Conservation (phyloP, 352 stramenopile genomes). For the Pythium chondricola region DNA sequence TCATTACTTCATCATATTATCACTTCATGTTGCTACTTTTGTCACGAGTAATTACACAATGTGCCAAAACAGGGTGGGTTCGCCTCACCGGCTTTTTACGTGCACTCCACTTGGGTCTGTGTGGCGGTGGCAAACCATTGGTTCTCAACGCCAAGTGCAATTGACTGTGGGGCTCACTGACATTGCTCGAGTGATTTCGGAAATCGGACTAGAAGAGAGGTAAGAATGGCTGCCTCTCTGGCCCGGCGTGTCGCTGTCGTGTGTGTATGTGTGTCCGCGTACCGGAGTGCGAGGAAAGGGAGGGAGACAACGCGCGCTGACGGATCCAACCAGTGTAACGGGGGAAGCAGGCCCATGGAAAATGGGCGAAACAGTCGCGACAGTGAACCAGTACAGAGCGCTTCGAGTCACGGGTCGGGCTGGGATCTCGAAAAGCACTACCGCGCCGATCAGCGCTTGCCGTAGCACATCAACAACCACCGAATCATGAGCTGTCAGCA, state of each 20-base stretch:
- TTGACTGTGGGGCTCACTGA: slow-evolving; percentile 2
- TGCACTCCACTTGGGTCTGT: slow-evolving; percentile 1
- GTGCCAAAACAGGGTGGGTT: background rate
- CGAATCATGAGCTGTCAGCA: too few relatives aligned
- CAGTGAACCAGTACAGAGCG: too few relatives aligned
- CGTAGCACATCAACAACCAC: too few relatives aligned
- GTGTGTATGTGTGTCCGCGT: background rate
- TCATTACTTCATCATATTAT: background rate
- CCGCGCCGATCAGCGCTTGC: too few relatives aligned
- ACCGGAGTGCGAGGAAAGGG: too few relatives aligned
- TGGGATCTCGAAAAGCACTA: too few relatives aligned
- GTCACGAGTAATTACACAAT: background rate
- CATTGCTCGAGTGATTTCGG: slow-evolving; percentile 49
- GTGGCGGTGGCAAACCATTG: slow-evolving; percentile 23
- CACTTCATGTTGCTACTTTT: background rate
- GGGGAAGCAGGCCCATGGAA: too few relatives aligned
- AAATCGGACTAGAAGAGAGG: slow-evolving; percentile 88
- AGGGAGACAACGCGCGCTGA: too few relatives aligned
- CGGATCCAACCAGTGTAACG: too few relatives aligned
- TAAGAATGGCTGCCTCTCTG: slow-evolving; percentile 25
- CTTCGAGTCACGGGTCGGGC: too few relatives aligned
- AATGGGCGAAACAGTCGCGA: too few relatives aligned
- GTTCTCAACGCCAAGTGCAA: slow-evolving; percentile 22
- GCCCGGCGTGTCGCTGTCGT: background rate
- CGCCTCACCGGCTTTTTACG: slow-evolving; percentile 1